Base-by-base conservation (phyloP, 768 basidiomycete genomes). In the Sporobolomyces roseus region DNA sequence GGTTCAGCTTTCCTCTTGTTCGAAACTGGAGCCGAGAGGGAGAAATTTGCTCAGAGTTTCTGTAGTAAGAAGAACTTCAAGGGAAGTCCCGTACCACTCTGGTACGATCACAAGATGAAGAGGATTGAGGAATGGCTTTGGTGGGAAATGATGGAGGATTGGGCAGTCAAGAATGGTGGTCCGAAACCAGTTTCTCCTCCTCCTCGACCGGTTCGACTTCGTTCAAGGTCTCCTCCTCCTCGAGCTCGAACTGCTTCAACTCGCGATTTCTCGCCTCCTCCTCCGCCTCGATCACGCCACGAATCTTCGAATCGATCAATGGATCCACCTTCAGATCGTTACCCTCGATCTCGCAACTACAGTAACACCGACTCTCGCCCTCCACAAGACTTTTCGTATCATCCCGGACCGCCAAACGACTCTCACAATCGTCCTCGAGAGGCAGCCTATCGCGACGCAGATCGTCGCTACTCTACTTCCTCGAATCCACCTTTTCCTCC, bases 1-100 rank as follows among this genome's bases (percentile, higher is more conserved):
- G 56, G 56, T 29, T 58, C 56, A 7, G 41, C 41, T 27, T 58
- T 58, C 56, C 41, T 58, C 56, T 9, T 45, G n/a, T 58, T 58
- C 56, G 43, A 58, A 23, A 25, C 38, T 4, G 25, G 4, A 17
- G 10, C n/a, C 10, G 56, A 14, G 2, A 38, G 56, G 7, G 56
- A 58, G 4, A 2, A 3, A 5, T 58, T 58, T 27, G 56, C 56
- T 5, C 4, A 21, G 16, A 27, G 3, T 35, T 29, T 13, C 38
- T 58, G 56, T 19, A 38, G 8, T 6, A 45, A 45, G 38, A 58
- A 45, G 56, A 7, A 1, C 3, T 58, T 58, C 27, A 27, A 29
- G 27, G n/a, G 27, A 4, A 30, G 25, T 38, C 7, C 41, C 19
- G 38, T 23, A 6, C 25, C 13, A 4, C 3, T 58, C n/a, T 45